These are phyloP conservation scores for Phycomyces nitens DNA, from an alignment of 192 early-diverging fungal species.

Conservation along the genomic window DNA sequence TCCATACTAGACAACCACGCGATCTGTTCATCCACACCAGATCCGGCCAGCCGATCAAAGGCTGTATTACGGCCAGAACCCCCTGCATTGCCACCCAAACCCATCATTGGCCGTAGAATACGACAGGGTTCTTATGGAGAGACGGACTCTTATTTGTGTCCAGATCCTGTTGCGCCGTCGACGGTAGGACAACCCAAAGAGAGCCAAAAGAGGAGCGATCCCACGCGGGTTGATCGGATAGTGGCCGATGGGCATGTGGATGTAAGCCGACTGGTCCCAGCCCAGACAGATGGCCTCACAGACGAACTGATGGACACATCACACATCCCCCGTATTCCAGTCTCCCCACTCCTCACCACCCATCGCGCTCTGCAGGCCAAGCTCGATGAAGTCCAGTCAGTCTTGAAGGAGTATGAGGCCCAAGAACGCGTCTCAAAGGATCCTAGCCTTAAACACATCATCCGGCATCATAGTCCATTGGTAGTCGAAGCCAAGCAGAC, in stretches of 20 bases:
- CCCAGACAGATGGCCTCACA: slow-evolving; percentile 41
- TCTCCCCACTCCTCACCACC: slow-evolving; percentile 47
- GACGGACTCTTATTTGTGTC: too few relatives aligned
- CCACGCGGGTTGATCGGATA: slow-evolving; percentile 9
- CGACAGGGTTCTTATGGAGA: too few relatives aligned
- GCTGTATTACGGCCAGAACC: too few relatives aligned
- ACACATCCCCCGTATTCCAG: slow-evolving; percentile 57
- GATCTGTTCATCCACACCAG: too few relatives aligned
- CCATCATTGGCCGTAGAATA: too few relatives aligned
- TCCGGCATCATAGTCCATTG: slow-evolving; percentile 39
- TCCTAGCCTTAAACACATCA: slow-evolving; percentile 40
- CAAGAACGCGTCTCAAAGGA: slow-evolving; percentile 26
- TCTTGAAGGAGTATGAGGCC: slow-evolving; percentile 29
- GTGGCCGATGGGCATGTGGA: slow-evolving; percentile 53
- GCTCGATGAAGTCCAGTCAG: slow-evolving; percentile 35
- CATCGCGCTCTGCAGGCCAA: slow-evolving; percentile 47
- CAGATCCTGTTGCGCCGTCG: background rate
- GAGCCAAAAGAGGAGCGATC: background rate
- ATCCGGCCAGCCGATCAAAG: too few relatives aligned
- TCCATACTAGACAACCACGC: too few relatives aligned
- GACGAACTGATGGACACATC: slow-evolving; percentile 12
- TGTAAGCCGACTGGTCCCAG: slow-evolving; percentile 48
- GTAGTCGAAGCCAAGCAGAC: slow-evolving; percentile 47
- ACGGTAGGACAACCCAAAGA: slow-evolving; percentile 2
- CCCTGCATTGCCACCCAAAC: too few relatives aligned